Base-by-base conservation (phyloP, 2,329 filamentous ascomycete species). In the Massarina eburnea region DNA sequence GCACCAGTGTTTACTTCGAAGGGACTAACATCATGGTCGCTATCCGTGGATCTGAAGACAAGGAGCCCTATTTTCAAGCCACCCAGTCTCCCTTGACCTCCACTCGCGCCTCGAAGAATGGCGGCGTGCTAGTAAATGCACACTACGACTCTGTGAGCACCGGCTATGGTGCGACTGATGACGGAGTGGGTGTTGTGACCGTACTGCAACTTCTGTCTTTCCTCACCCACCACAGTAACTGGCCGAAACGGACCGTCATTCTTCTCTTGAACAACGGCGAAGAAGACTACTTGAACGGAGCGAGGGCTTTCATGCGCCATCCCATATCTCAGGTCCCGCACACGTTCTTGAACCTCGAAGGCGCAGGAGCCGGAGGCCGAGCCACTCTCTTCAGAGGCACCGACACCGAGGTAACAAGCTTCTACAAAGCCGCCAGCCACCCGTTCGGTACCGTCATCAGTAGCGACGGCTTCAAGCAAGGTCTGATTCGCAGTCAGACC, bases 71-170 rank as follows among this genome's bases (percentile, higher is more conserved):
- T 87, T 95, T 87, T 88, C 76, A 52, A 78, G 26, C 68, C 66
- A 35, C 64, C 56, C 27, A 70, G 71, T 29, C 70, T 68, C 33
- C 70, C 73, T 45, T 74, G 74, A 39, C 20, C 48, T 49, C 29
- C 27, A 48, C 39, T 33, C 59, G 49, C 48, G 67, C 53, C 33
- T 78, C 50, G 79, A 80, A 57, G 8, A 82, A 82, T 49, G 87
- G 88, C 15, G 89, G 91, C 24, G 90, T 96, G 15, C 79, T 99
- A 35, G 88, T 97, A 56, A 97, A 96, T 67, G 91, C 92, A 15
- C 94, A 97, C 66, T 96, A 94, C 64, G 94, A 96, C 71, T 91
- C 88, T 46, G 94, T 97, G 5, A 89, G 91, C 12, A 95, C 91
- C 2, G 91, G 90, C 1, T 96, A 85, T 57, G 94, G 94, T 38